Base-by-base conservation (phyloP, 345 rosid species). In the Brassica cretica region DNA sequence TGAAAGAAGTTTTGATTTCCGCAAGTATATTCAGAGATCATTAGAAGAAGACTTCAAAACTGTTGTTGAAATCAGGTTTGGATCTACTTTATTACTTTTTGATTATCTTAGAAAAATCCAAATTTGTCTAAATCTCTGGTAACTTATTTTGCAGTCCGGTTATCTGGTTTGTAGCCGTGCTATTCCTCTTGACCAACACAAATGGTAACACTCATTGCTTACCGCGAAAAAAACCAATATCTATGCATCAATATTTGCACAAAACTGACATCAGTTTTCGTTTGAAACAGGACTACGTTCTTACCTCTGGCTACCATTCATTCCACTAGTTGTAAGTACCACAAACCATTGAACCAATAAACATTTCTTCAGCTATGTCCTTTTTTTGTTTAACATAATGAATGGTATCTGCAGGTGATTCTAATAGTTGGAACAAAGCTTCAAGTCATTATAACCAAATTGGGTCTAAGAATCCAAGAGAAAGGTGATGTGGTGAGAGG, bases 401-500 rank as follows among this genome's bases (percentile, higher is more conserved):
- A 72, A 46, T 73, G 62, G 49, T 46, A 66, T 16, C 5, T 74
- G 77, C 86, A 94, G 98, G 99, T 51, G 58, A 51, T 51, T 51
- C 19, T 51, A 51, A 15, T 51, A 51, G 58, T 51, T 15, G 58
- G 58, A 66, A 24, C 97, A 25, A 90, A 95, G 87, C 86, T 95
- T 37, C 93, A 89, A 85, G 90, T 95, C 82, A 87, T 87, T 71
- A 93, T 95, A 74, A 93, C 98, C 2, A 84, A 85, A 80, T 30
- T 95, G 88, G 99, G 94, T 24, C 78, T 95, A 30, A 86, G 87
- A 72, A 86, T 93, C 84, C 94, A 85, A 84, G 92, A 90, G 1
- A 89, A 87, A 83, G 99, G 98, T 7, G 89, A 83, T 39, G 99
- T 95, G 29, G 94, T 95, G 39, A 87, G 84, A 84, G 99, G 99